These are phyloP conservation scores for Hygrophorus pudorinus DNA, from an alignment of 768 basidiomycete species.

Conservation along the genomic window DNA sequence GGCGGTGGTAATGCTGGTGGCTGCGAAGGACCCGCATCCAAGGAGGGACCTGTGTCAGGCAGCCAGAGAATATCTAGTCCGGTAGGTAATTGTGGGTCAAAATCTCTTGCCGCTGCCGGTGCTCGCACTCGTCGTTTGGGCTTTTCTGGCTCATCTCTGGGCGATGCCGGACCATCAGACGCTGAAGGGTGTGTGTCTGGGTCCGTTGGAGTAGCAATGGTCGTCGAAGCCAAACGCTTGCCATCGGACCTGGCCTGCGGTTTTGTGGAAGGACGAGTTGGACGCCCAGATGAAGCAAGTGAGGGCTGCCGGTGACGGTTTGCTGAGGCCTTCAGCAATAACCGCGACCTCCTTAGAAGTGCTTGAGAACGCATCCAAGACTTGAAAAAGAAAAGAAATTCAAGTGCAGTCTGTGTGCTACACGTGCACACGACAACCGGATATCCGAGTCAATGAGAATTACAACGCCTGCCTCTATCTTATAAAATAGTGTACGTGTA, in stretches of 20 bases:
- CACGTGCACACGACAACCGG: too few species aligned
- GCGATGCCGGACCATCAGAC: constrained; percentile 12
- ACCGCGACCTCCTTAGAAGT: constrained; percentile 27
- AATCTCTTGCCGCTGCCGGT: constrained; percentile 24
- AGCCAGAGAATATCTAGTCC: constrained; percentile 60
- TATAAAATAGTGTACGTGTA: too few species aligned
- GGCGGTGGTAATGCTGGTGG: constrained; percentile 49
- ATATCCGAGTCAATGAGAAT: too few species aligned
- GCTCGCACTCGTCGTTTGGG: constrained; percentile 30
- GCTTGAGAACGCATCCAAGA: constrained; percentile 28
- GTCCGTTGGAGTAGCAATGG: constrained; percentile 8
- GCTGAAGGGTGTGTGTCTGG: constrained; percentile 7
- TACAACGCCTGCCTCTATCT: too few species aligned
- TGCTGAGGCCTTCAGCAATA: constrained; percentile 24
- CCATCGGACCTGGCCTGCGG: not conserved
- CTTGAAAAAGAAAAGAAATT: too few species aligned
- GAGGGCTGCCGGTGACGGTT: constrained; percentile 9
- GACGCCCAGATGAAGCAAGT: constrained; percentile 3
- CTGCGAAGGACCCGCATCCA: constrained; percentile 19
- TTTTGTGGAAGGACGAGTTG: not conserved
- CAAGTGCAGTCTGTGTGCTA: too few species aligned
- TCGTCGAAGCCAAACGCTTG: constrained; percentile 10
- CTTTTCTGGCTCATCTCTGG: constrained; percentile 35
- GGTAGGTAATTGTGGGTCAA: constrained; percentile 41
- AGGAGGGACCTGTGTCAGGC: constrained; percentile 29